Evolutionary conservation across 345 rosid species (phyloP).

Genomic region (Gossypium turneri): DNA sequence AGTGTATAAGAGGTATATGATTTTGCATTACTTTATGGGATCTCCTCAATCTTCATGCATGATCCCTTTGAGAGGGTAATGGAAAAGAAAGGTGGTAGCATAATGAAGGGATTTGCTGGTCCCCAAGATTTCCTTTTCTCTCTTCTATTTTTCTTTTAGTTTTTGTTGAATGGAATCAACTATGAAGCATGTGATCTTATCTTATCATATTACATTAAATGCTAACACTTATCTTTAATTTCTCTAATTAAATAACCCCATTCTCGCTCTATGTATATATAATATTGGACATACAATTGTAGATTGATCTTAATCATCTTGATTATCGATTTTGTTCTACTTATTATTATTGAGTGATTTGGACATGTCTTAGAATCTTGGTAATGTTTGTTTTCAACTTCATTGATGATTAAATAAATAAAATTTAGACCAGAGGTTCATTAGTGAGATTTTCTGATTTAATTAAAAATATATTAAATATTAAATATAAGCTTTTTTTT

Average conservation of each 20-base stretch:
- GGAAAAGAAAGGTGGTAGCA: no score
- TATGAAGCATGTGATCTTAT: constrained; percentile 48
- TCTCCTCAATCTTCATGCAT: constrained; percentile 29
- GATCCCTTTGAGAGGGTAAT: not conserved
- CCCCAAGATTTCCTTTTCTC: constrained; percentile 27
- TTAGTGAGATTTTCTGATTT: no score
- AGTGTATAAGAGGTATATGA: constrained; percentile 14
- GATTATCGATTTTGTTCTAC: not conserved
- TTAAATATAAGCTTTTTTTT: no score
- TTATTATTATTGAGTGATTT: constrained; percentile 8
- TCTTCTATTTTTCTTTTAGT: constrained; percentile 14
- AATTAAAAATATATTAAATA: no score
- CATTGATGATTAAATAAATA: no score
- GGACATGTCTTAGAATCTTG: constrained; percentile 14
- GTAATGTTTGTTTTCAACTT: no score
- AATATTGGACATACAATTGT: not conserved
- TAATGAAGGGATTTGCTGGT: constrained; percentile 22
- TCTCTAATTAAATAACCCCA: not conserved
- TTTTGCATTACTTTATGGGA: constrained; percentile 44
- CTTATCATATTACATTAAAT: constrained; percentile 22
- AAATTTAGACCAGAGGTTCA: no score
- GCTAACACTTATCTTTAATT: constrained; percentile 11
- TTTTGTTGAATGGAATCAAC: constrained; percentile 48
- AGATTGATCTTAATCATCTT: constrained; percentile 18
- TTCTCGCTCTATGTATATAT: not conserved